Percentiles rank a stretch among this genome's conserved stretches.
Evolutionary conservation across 202 grass and related monocot genomes (phyloP).

Genomic region (Elaeis oleifera): DNA sequence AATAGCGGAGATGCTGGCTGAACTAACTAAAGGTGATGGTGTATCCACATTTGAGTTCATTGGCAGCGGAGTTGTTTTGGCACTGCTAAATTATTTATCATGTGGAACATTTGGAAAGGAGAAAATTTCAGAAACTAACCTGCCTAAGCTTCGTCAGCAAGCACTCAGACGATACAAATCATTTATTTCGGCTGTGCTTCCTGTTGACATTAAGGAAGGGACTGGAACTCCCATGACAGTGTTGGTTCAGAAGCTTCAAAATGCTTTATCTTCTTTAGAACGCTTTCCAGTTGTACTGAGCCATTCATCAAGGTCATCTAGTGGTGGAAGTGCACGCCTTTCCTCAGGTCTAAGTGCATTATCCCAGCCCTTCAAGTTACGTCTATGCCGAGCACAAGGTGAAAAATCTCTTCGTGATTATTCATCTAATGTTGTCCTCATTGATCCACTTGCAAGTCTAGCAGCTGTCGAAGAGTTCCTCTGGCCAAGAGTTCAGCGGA

Average conservation of each 20-base stretch:
- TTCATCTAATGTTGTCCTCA: constrained; percentile 90
- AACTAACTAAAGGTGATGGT: constrained; percentile 67
- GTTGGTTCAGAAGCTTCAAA: constrained; percentile 80
- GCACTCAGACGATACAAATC: constrained; percentile 62
- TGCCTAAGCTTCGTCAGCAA: constrained; percentile 54
- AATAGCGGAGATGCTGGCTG: constrained; percentile 51
- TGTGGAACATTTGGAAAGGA: constrained; percentile 72
- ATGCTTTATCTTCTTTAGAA: constrained; percentile 66
- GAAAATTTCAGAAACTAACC: constrained; percentile 48
- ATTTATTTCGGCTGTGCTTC: constrained; percentile 59
- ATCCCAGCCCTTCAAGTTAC: constrained; percentile 73
- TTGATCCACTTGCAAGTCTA: constrained; percentile 75
- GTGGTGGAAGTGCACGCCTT: constrained; percentile 38
- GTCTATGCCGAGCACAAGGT: constrained; percentile 58
- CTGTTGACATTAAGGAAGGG: constrained; percentile 26
- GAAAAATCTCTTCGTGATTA: constrained; percentile 83
- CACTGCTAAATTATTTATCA: constrained; percentile 70
- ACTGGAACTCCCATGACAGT: constrained; percentile 48
- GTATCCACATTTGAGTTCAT: constrained; percentile 97
- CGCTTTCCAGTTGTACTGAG: constrained; percentile 73
- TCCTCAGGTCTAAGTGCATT: constrained; percentile 55
- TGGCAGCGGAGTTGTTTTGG: constrained; percentile 58
- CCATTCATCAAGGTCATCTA: constrained; percentile 51
- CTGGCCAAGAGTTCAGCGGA: constrained; percentile 77
- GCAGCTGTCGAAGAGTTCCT: constrained; percentile 85